Evolutionary conservation across 176 grass and related monocot species (phyloP).

Genomic region (Musa beccarii): DNA sequence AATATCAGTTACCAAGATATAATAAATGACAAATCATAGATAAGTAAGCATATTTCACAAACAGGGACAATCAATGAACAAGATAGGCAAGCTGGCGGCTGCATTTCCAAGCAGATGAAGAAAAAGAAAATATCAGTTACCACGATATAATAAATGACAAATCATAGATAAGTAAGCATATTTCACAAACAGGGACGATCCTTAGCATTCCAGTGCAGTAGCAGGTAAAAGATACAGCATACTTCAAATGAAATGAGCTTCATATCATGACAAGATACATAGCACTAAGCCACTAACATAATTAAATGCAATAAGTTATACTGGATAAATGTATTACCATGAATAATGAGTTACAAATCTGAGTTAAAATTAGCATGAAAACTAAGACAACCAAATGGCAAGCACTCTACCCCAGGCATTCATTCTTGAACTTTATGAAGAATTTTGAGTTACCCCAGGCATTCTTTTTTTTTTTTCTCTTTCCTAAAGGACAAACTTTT

Average conservation of each 20-base stretch:
- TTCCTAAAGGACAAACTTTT: too few relatives aligned
- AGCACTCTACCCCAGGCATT: neutral
- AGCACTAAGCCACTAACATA: neutral
- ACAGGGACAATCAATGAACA: conserved; percentile 73
- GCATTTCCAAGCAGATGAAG: conserved; percentile 13
- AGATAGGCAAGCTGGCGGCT: conserved; percentile 90
- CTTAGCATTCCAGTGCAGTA: neutral
- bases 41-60: too few relatives aligned
- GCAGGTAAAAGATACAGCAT: neutral
- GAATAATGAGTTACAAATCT: neutral
- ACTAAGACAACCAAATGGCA: neutral
- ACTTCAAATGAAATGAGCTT: neutral
- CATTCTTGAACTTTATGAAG: too few relatives aligned
- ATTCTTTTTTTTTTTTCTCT: too few relatives aligned
- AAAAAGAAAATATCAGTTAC: neutral
- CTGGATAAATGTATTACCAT: neutral
- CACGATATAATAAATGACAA: neutral
- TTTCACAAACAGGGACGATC: too few relatives aligned
- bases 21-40: neutral
- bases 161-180: neutral
- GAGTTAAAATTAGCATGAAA: neutral
- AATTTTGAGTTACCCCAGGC: too few relatives aligned
- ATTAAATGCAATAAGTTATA: too few relatives aligned
- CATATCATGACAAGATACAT: neutral
- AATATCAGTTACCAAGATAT: neutral